Evolutionary conservation across 176 grass and related monocot genomes (phyloP).

Genomic region (Microstegium vimineum): DNA sequence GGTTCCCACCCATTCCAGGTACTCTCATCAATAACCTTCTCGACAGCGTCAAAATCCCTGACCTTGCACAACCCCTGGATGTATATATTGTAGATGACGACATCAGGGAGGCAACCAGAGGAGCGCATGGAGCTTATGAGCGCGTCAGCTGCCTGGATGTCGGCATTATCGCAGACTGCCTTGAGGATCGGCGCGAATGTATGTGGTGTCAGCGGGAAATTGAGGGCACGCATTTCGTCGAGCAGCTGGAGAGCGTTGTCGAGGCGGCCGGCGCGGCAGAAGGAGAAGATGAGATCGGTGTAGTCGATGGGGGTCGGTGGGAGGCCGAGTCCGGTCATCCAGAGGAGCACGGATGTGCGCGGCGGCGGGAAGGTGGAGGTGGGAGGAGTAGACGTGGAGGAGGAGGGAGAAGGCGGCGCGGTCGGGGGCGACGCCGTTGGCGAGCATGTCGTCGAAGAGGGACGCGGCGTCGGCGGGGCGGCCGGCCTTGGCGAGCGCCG

Average conservation of each 20-base stretch:
- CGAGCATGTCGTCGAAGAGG: conserved; percentile 88
- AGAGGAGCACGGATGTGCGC: conserved; percentile 54
- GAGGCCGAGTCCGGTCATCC: conserved; percentile 61
- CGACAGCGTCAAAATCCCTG: conserved; percentile 46
- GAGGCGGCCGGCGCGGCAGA: conserved; percentile 47
- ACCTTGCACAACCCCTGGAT: conserved; percentile 68
- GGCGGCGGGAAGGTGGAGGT: conserved; percentile 56
- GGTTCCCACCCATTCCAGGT: conserved; percentile 53
- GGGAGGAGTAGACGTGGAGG: conserved; percentile 78
- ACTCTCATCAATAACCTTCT: conserved; percentile 43
- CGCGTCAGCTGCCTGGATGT: conserved; percentile 35
- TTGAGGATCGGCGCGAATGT: conserved; percentile 60
- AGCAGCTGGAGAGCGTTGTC: conserved; percentile 60
- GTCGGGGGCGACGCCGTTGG: conserved; percentile 49
- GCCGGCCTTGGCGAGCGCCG: conserved; percentile 51
- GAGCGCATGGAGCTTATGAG: conserved; percentile 52
- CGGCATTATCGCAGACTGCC: conserved; percentile 43
- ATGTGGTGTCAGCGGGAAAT: conserved; percentile 40
- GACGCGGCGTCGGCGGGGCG: conserved; percentile 56
- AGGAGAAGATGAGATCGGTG: conserved; percentile 53
- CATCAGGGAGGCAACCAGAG: conserved; percentile 51
- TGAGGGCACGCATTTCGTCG: conserved; percentile 71
- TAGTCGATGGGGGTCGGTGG: conserved; percentile 59
- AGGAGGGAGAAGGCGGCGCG: conserved; percentile 54
- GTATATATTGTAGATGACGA: conserved; percentile 76